These are phyloP conservation scores for Halenospora varia DNA, from an alignment of 495 filamentous ascomycete genomes.

Conservation along the genomic window DNA sequence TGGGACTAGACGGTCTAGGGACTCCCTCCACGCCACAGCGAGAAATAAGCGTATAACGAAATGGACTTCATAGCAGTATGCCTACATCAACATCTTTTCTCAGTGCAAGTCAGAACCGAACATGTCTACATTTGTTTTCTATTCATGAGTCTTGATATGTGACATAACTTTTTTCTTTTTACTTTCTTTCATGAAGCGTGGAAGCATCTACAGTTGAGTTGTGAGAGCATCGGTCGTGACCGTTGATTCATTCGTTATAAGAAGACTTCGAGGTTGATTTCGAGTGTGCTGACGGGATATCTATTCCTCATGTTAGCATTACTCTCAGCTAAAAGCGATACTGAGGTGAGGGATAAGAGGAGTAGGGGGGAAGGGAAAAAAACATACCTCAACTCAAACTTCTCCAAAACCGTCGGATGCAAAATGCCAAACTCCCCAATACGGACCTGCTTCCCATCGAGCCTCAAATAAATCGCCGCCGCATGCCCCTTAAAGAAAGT, in stretches of 20 bases:
- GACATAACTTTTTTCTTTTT: too few relatives aligned
- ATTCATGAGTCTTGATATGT: too few relatives aligned
- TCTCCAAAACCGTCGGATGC: constrained; percentile 87
- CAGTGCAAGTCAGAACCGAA: too few relatives aligned
- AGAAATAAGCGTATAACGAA: too few relatives aligned
- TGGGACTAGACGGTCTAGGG: too few relatives aligned
- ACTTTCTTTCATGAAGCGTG: too few relatives aligned
- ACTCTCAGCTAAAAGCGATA: background rate
- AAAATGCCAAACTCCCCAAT: constrained; percentile 92
- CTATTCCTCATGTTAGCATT: constrained; percentile 34
- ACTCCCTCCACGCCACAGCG: too few relatives aligned
- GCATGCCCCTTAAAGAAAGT: constrained; percentile 91
- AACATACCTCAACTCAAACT: constrained; percentile 80
- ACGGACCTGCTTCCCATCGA: constrained; percentile 62
- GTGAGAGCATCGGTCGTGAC: background rate
- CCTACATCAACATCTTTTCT: too few relatives aligned
- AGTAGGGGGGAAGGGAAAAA: too few relatives aligned
- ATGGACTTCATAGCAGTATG: too few relatives aligned
- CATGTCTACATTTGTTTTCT: too few relatives aligned
- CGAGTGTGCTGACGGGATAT: constrained; percentile 91
- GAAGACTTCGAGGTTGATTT: constrained; percentile 94
- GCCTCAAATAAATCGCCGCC: constrained; percentile 70
- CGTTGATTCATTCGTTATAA: constrained; percentile 43
- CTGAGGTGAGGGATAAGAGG: background rate
- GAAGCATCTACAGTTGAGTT: too few relatives aligned